These are phyloP conservation scores for Candida sp. DNA, from an alignment of 1,139 yeast genomes.

Conservation along the genomic window DNA sequence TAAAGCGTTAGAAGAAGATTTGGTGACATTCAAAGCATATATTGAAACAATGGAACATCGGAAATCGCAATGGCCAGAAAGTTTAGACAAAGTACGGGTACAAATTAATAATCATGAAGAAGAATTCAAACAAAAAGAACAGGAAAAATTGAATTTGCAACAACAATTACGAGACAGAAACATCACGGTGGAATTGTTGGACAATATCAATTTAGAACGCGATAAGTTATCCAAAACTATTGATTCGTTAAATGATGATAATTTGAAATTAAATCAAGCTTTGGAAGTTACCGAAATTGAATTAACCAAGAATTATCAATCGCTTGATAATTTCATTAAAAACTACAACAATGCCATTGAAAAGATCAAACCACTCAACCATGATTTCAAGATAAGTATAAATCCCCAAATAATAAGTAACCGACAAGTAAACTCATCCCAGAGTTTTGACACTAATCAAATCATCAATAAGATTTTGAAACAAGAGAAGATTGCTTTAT, in stretches of 20 bases:
- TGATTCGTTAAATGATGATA: constrained; percentile 44
- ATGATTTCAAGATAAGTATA: constrained; percentile 25
- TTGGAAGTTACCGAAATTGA: constrained; percentile 46
- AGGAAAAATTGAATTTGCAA: constrained; percentile 46
- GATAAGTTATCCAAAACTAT: constrained; percentile 55
- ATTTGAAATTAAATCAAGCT: constrained; percentile 31
- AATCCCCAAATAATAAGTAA: constrained; percentile 26
- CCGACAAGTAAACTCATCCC: constrained; percentile 9
- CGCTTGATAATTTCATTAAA: constrained; percentile 48
- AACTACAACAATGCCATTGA: constrained; percentile 56
- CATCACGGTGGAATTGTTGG: constrained; percentile 59
- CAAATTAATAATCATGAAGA: constrained; percentile 50
- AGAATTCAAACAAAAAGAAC: constrained; percentile 39
- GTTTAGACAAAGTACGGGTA: constrained; percentile 49
- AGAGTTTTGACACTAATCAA: constrained; percentile 23
- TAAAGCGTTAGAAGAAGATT: constrained; percentile 67
- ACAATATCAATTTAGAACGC: constrained; percentile 58
- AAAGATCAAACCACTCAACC: constrained; percentile 31
- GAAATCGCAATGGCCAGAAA: constrained; percentile 61
- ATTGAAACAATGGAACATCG: constrained; percentile 64
- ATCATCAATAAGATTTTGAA: constrained; percentile 33
- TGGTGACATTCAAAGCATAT: constrained; percentile 66
- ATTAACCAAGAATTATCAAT: constrained; percentile 46
- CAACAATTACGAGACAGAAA: constrained; percentile 51
- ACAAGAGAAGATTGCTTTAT: constrained; percentile 37